Evolutionary conservation across 306 rosid species (phyloP), one percentile per base, ranked within the genome.

Genomic region (Herpetospermum pedunculosum): DNA sequence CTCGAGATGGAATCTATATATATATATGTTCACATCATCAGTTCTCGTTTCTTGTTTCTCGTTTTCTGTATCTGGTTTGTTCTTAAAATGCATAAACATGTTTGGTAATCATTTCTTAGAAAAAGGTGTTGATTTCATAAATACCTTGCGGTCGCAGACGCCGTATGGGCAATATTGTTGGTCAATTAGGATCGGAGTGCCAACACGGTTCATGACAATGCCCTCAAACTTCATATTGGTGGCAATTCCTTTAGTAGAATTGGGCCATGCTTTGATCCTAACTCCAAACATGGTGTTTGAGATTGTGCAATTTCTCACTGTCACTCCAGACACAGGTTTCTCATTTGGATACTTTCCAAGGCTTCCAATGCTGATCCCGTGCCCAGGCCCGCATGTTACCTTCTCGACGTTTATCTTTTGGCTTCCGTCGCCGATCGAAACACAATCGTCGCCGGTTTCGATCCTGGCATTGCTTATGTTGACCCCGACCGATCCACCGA

Each of bases 331-430:
- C 2, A 80, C 80, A 1, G 77, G 69, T 1, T 59, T n/a, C 57
- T 80, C 83, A 0, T 70, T 60, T 1, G 5, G 3, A 4, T 77
- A 77, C 62, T 26, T 78, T 30, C 82, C 81, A 1, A 81, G 78
- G 37, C 90, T 81, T 73, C 88, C 91, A 2, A 87, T 40, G 30
- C 89, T 88, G 0, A 87, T 79, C 9, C 89, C 87, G 14, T 87
- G 89, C 0, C 89, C 87, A 1, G 85, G 83, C 34, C 89, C 88
- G 19, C 86, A 85, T 2, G 11, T 78, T 8, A 83, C 82, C 0
- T 55, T 72, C 9, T 47, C 40, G 0, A 83, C 44, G 0, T 25
- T 60, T 11, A 88, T 49, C 1, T 82, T 25, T 23, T 26, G 54
- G 48, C 75, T 80, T 6, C 92, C 88, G 11, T 85, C 86, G 1